A percentile compares a stretch with the other conserved stretches of the same genome.
Evolutionary conservation across 352 stramenopile genomes (phyloP).

Genomic region (Globisporangium nagaii): DNA sequence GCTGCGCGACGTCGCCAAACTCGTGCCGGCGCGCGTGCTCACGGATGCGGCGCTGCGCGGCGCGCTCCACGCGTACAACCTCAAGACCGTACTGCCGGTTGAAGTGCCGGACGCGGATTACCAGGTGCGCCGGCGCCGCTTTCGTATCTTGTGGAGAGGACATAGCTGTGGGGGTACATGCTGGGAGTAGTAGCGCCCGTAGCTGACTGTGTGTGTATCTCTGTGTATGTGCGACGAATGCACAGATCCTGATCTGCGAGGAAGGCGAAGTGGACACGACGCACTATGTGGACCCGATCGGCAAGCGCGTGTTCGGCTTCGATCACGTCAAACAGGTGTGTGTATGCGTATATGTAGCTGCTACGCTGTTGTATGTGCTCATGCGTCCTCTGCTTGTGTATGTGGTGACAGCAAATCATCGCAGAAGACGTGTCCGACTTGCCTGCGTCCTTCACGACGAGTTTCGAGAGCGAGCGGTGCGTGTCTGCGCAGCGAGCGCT

Average conservation of each 20-base stretch:
- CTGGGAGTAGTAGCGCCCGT: too few species aligned
- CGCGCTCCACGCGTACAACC: constrained; percentile 80
- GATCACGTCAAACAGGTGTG: constrained; percentile 80
- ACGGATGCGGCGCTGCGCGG: constrained; percentile 59
- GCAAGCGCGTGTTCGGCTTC: constrained; percentile 72
- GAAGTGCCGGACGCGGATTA: constrained; percentile 68
- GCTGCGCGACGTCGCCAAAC: constrained; percentile 74
- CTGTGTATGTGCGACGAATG: too few species aligned
- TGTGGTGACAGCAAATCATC: constrained; percentile 39
- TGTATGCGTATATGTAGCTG: not conserved
- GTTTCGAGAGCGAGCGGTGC: constrained; percentile 72
- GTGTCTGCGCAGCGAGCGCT: too few species aligned
- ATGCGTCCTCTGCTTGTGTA: not conserved
- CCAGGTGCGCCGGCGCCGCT: too few species aligned
- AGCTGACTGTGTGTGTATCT: not conserved
- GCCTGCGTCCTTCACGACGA: constrained; percentile 23
- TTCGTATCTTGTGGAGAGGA: too few species aligned
- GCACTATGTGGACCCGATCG: constrained; percentile 83
- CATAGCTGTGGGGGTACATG: too few species aligned
- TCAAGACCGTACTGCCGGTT: constrained; percentile 59
- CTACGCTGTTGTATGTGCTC: not conserved
- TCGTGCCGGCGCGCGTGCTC: constrained; percentile 70
- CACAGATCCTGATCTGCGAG: constrained; percentile 81
- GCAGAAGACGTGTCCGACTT: constrained; percentile 44
- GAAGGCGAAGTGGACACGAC: constrained; percentile 74